A percentile compares a stretch with the other conserved stretches of the same genome.
These are phyloP conservation scores for Asclepias syriaca DNA, from an alignment of 257 asterid species.

Conservation along the genomic window DNA sequence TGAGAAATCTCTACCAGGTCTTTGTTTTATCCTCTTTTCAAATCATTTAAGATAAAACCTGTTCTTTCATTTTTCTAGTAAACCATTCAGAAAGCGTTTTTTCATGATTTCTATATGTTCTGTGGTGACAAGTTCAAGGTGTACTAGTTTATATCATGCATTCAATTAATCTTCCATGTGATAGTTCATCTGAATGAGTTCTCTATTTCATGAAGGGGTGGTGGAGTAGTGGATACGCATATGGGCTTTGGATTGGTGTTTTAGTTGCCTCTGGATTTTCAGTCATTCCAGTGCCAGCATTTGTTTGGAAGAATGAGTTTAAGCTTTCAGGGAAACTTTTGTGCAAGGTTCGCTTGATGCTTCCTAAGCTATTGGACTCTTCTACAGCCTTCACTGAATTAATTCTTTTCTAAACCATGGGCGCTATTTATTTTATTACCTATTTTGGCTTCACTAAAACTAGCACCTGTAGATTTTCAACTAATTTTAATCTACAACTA, in stretches of 20 bases:
- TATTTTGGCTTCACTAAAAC: not conserved
- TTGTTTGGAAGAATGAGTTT: slow-evolving; percentile 66
- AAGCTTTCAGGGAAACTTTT: slow-evolving; percentile 48
- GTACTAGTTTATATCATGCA: not conserved
- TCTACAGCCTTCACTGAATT: not conserved
- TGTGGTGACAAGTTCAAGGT: not conserved
- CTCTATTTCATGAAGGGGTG: slow-evolving; percentile 55
- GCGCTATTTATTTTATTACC: not conserved
- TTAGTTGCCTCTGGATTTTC: slow-evolving; percentile 78
- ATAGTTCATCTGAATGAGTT: not conserved
- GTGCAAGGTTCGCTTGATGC: slow-evolving; percentile 48
- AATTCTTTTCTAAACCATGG: not conserved
- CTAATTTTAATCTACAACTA: not conserved
- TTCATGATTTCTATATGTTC: not conserved
- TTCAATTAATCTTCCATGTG: not conserved
- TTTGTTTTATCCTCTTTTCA: too few relatives aligned
- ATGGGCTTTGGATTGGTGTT: slow-evolving; percentile 83
- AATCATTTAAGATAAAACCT: not conserved
- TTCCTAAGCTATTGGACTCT: slow-evolving; percentile 13
- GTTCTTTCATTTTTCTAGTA: not conserved
- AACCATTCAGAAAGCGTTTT: not conserved
- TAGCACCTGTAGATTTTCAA: not conserved
- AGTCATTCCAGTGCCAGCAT: slow-evolving; percentile 75
- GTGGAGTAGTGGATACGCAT: slow-evolving; percentile 93
- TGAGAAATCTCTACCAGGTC: not conserved